These are phyloP conservation scores for Chenopodium formosanum DNA, from an alignment of 148 eudicot species.

Conservation along the genomic window DNA sequence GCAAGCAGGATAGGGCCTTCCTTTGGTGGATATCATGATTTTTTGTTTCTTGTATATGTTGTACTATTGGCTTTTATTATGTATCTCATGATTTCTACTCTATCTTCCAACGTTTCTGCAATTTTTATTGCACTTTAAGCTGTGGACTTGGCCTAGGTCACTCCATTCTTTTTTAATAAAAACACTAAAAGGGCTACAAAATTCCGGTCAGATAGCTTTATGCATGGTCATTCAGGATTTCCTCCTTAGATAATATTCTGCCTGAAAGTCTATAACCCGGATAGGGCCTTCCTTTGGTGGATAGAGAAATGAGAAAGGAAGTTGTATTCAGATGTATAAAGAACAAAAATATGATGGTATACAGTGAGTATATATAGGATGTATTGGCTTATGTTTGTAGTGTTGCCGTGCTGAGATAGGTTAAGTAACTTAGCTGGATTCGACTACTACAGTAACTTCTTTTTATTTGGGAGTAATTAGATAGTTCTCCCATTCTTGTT, in stretches of 20 bases:
- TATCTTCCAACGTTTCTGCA: background rate
- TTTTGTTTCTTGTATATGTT: no score
- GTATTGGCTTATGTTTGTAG: background rate
- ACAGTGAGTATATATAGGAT: background rate
- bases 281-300: background rate
- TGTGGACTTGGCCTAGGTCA: background rate
- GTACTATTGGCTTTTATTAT: background rate
- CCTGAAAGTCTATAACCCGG: background rate
- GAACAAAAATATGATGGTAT: background rate
- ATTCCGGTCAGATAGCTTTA: background rate
- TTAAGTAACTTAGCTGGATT: background rate
- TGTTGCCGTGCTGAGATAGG: background rate
- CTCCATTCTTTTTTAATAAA: background rate
- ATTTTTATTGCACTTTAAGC: background rate
- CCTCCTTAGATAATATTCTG: background rate
- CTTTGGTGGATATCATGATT: no score
- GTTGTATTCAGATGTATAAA: background rate
- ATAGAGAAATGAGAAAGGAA: background rate
- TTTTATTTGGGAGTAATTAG: background rate
- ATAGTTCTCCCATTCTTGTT: background rate
- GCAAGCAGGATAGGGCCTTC: no score
- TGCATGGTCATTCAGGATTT: background rate
- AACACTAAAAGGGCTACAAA: no score
- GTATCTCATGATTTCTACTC: background rate
- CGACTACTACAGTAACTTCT: background rate